Conservation (phyloP, 208 protist species). For the Acanthamoeba sp. region DNA sequence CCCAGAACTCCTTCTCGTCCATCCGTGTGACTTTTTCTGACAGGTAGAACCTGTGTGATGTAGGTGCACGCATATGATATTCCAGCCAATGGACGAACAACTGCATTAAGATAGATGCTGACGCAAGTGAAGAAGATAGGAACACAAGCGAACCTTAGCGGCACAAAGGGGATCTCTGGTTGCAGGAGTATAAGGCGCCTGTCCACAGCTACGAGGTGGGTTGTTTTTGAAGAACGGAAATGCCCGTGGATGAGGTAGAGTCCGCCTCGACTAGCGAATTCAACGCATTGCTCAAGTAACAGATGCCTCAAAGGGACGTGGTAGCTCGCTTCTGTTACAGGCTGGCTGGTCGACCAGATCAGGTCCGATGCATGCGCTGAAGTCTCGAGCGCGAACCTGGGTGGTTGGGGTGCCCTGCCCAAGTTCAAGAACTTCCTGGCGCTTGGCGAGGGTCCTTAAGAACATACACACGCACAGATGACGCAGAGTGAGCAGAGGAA, state of each 20-base stretch:
- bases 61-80: no score
- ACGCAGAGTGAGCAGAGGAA: no score
- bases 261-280: conserved; percentile 2
- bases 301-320: conserved; percentile 30
- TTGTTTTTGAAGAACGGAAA: conserved; percentile 44
- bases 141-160: conserved; percentile 10
- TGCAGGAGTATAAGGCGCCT: background rate
- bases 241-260: conserved; percentile 37
- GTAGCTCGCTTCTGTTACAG: conserved; percentile 29
- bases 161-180: background rate
- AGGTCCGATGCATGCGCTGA: no score
- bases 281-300: background rate
- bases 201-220: background rate
- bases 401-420: background rate
- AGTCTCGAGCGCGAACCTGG: no score
- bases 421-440: conserved; percentile 39
- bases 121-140: background rate
- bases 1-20: conserved; percentile 44
- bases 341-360: background rate
- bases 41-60: conserved; percentile 66
- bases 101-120: no score
- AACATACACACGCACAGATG: no score
- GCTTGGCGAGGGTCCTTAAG: background rate
- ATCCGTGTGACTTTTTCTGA: background rate
- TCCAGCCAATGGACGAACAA: no score